These are phyloP conservation scores for Protomyces pachydermus DNA, from an alignment of 1,139 yeast genomes.

Conservation along the genomic window DNA sequence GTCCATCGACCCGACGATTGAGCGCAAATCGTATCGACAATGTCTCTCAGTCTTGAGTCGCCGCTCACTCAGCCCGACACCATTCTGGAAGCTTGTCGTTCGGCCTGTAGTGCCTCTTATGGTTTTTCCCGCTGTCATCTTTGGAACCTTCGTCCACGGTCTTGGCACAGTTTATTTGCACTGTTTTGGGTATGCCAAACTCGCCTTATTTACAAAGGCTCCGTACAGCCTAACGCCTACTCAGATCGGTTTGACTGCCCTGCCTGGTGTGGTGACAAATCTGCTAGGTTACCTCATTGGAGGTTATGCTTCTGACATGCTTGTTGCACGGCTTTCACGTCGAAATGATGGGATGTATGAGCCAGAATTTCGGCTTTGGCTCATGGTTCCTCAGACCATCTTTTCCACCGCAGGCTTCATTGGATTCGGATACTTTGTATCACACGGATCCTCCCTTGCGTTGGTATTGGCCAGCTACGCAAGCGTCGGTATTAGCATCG, in stretches of 20 bases:
- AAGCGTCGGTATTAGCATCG: conserved; percentile 54
- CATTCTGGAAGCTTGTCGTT: conserved; percentile 55
- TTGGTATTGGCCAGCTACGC: conserved; percentile 58
- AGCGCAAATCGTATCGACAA: background rate
- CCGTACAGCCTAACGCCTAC: conserved; percentile 50
- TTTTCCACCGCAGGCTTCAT: conserved; percentile 52
- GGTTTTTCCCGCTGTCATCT: conserved; percentile 52
- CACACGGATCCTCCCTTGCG: conserved; percentile 51
- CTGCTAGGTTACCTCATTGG: conserved; percentile 54
- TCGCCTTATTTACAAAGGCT: conserved; percentile 47
- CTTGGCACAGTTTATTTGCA: conserved; percentile 62
- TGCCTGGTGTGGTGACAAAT: conserved; percentile 58
- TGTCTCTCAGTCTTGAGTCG: background rate
- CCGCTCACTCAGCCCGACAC: background rate
- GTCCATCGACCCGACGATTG: no score
- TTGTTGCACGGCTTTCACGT: conserved; percentile 41
- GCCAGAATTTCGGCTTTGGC: conserved; percentile 56
- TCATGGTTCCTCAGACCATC: conserved; percentile 50
- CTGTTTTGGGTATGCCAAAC: conserved; percentile 55
- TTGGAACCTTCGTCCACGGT: conserved; percentile 51
- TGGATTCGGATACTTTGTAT: conserved; percentile 61
- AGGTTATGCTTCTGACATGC: conserved; percentile 49
- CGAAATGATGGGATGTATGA: conserved; percentile 55
- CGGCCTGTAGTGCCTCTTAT: conserved; percentile 51
- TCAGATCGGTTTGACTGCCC: conserved; percentile 54